Base-by-base conservation (phyloP, 1,284 basidiomycete genomes). In the Boletellus sp. region DNA sequence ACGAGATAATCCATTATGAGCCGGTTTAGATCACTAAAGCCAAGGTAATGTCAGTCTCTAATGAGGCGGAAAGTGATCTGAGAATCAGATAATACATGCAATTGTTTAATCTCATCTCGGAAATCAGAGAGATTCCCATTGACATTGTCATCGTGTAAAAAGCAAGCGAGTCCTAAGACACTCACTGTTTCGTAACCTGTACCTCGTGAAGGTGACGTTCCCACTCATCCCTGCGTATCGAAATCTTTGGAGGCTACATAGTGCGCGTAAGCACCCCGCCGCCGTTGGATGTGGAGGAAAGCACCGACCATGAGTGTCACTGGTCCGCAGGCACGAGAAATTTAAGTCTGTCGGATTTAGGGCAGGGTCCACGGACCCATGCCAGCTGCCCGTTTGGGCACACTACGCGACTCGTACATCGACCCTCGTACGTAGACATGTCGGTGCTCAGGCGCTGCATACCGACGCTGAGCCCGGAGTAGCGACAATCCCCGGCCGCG, bases 1-100 rank as follows among this genome's bases (percentile, higher is more conserved):
- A 98, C 90, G 53, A 99, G 86, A 70, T 97, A 99, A 70, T 99
- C 93, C 86, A 97, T 95, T 44, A 99, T 85, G n/a, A 99, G 81
- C 5, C 88, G 82, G 70, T 99, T 97, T 55, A 99, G 75, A 69
- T 99, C 95, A 71, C 96, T 79, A 62, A 42, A 57, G 32, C 33
- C 39, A 42, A 60, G 43, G 19, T 42, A 47, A 63, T 62, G 68
- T 71, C 51, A 64, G 73, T 55, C 62, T 69, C 71, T 67, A 70
- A 62, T 71, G 67, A 64, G 30, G 52, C 50, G 42, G 50, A 30
- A 35, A 58, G 52, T 46, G 49, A 53, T 60, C 52, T 39, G 57
- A 41, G 52, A 36, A 63, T 89, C 87, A 89, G 87, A 83, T 86
- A 89, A 86, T 85, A 84, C 80, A 89, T 89, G 85, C 82, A 85